A percentile compares a stretch with the other conserved stretches of the same genome.
Conservation (phyloP, 768 basidiomycete genomes). For the Panus rudis region DNA sequence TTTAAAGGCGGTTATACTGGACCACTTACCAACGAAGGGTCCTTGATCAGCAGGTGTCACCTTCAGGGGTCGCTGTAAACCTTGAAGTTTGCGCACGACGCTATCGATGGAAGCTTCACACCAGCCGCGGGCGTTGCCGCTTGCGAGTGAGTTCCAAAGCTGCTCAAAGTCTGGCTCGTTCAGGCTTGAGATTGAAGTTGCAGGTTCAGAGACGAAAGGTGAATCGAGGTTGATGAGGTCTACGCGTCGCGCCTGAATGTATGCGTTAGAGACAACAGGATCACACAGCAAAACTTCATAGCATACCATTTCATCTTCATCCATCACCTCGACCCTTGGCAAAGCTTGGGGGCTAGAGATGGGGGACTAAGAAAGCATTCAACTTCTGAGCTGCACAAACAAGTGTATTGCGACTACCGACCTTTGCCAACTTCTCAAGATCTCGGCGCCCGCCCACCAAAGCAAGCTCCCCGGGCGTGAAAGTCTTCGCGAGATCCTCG, state of each 20-base stretch:
- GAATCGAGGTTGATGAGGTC: slow-evolving; percentile 76
- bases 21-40: slow-evolving; percentile 52
- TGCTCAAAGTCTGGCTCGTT: slow-evolving; percentile 40
- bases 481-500: slow-evolving; percentile 20
- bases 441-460: slow-evolving; percentile 30
- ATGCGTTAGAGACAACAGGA: no score
- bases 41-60: slow-evolving; percentile 47
- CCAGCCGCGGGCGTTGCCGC: slow-evolving; percentile 53
- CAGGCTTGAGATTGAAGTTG: slow-evolving; percentile 5
- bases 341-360: no score
- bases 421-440: slow-evolving; percentile 23
- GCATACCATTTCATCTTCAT: slow-evolving; percentile 13
- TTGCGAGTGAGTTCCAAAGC: slow-evolving; percentile 49
- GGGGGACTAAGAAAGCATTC: no score
- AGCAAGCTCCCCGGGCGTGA: slow-evolving; percentile 40
- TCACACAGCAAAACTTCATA: no score
- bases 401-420: slow-evolving; percentile 10
- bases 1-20: neutral
- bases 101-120: slow-evolving; percentile 48
- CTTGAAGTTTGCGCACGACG: slow-evolving; percentile 48
- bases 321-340: no score
- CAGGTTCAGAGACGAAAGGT: slow-evolving; percentile 50
- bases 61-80: slow-evolving; percentile 35
- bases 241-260: slow-evolving; percentile 28
- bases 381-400: no score